Conservation (phyloP, 192 early-diverging fungal genomes). For the Dissophora ornata region DNA sequence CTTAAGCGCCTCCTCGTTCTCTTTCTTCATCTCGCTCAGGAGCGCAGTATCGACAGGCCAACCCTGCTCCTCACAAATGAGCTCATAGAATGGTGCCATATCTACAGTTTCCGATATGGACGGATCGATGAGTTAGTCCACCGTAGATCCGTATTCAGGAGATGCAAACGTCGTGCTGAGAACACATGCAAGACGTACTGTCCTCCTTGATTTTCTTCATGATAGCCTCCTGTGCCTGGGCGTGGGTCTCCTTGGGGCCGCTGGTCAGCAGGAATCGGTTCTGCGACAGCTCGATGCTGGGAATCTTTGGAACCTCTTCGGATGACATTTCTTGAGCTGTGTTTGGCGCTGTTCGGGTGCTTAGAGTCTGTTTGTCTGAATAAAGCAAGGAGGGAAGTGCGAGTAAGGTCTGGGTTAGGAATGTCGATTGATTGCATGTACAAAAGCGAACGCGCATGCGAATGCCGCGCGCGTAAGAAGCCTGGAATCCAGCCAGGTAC, state of each 20-base stretch:
- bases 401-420: slow-evolving; percentile 7
- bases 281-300: slow-evolving; percentile 89
- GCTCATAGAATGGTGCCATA: slow-evolving; percentile 88
- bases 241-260: slow-evolving; percentile 76
- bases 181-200: slow-evolving; percentile 80
- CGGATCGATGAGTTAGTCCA: neutral
- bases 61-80: slow-evolving; percentile 71
- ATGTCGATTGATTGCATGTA: neutral
- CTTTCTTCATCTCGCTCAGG: slow-evolving; percentile 64
- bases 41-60: slow-evolving; percentile 67
- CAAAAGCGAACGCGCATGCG: neutral
- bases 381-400: neutral
- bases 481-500: too few relatives aligned
- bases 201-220: slow-evolving; percentile 82
- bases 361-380: slow-evolving; percentile 3
- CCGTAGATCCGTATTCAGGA: neutral
- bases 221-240: slow-evolving; percentile 76
- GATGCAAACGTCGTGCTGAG: neutral
- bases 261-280: slow-evolving; percentile 81
- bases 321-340: slow-evolving; percentile 65
- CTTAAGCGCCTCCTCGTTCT: slow-evolving; percentile 82
- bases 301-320: slow-evolving; percentile 81
- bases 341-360: neutral
- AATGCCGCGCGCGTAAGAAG: neutral
- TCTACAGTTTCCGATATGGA: slow-evolving; percentile 67